Evolutionary conservation across 352 stramenopile genomes (phyloP).

Genomic region (Bremia lactucae): DNA sequence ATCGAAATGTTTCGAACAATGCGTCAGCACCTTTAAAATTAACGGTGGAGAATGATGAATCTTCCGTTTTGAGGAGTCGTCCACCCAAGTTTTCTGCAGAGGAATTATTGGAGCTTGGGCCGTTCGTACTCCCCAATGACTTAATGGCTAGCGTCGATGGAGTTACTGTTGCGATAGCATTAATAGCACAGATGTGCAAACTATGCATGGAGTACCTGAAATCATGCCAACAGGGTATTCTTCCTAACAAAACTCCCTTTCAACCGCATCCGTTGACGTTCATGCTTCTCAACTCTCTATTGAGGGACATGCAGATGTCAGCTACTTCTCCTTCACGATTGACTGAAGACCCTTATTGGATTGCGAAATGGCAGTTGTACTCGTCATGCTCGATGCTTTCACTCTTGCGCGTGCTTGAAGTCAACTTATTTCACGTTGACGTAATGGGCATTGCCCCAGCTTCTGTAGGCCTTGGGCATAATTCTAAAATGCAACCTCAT

Average conservation of each 20-base stretch:
- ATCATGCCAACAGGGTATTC: conserved; percentile 49
- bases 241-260: conserved; percentile 52
- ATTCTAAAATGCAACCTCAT: conserved; percentile 16
- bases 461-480: conserved; percentile 76
- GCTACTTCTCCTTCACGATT: conserved; percentile 6
- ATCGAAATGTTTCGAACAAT: conserved; percentile 27
- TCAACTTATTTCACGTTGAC: conserved; percentile 81
- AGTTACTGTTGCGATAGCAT: conserved; percentile 33
- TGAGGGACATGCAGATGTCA: conserved; percentile 38
- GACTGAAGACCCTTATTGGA: conserved; percentile 11
- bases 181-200: conserved; percentile 56
- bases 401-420: conserved; percentile 61
- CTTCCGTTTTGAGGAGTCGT: conserved; percentile 24
- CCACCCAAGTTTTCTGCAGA: conserved; percentile 52
- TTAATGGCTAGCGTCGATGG: conserved; percentile 32
- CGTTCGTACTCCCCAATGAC: conserved; percentile 45
- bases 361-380: conserved; percentile 57
- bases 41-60: conserved; percentile 3
- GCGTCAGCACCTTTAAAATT: conserved; percentile 7
- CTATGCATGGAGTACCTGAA: conserved; percentile 66
- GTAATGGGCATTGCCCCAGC: conserved; percentile 62
- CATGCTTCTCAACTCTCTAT: conserved; percentile 79
- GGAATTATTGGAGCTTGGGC: conserved; percentile 54
- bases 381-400: conserved; percentile 45
- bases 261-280: conserved; percentile 80